A percentile compares a stretch with the other conserved stretches of the same genome.
phyloP scores from a whole-genome alignment of 768 basidiomycete genomes.

The Auriscalpium orientale region DNA sequence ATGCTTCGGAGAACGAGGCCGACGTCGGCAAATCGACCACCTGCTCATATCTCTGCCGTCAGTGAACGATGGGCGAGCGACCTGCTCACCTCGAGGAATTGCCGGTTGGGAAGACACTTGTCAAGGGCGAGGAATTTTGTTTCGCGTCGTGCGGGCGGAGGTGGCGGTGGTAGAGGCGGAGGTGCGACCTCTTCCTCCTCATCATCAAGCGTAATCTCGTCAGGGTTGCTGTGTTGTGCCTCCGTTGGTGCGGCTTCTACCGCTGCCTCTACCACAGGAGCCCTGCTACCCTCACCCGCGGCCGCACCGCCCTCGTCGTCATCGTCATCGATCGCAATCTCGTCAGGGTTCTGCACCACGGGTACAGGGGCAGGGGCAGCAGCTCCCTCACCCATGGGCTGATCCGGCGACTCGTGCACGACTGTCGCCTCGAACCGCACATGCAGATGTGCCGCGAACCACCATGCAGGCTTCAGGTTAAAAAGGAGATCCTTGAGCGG shows the following conservation, averaged over 20 bases:
- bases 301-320: conserved; percentile 20
- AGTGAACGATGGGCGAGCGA: background rate
- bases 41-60: conserved; percentile 27
- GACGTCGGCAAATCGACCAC: conserved; percentile 54
- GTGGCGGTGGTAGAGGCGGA: conserved; percentile 24
- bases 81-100: conserved; percentile 68
- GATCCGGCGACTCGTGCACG: conserved; percentile 25
- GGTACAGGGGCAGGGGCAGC: too few relatives aligned
- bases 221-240: conserved; percentile 28
- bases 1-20: conserved; percentile 1
- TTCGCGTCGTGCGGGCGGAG: conserved; percentile 21
- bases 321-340: conserved; percentile 39
- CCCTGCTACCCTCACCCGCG: background rate
- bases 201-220: conserved; percentile 44
- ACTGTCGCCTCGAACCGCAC: conserved; percentile 75
- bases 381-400: too few relatives aligned
- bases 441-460: conserved; percentile 93
- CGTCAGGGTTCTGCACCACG: conserved; percentile 36
- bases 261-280: background rate
- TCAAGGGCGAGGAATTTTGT: conserved; percentile 88
- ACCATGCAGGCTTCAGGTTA: conserved; percentile 71
- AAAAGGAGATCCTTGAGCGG: conserved; percentile 73
- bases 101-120: conserved; percentile 62
- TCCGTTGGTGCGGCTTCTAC: conserved; percentile 1
- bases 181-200: conserved; percentile 38